A percentile compares a stretch with the other conserved stretches of the same genome.
Evolutionary conservation across 176 grass and related monocot species (phyloP).

Genomic region (Saccharum spontaneum): DNA sequence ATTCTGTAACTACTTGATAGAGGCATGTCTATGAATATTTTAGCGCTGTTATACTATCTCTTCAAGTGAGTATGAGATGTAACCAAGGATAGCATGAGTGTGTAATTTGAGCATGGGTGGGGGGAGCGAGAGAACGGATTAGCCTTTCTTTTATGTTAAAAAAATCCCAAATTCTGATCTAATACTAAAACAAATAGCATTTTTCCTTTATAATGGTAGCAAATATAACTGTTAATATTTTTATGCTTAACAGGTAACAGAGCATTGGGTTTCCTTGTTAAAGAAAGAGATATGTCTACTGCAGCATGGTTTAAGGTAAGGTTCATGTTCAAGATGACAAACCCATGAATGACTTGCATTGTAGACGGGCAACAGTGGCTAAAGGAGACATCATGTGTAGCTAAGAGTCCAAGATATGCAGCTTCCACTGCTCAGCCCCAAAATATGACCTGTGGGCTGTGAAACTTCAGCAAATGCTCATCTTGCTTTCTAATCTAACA

Average conservation of each 20-base stretch:
- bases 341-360: constrained; percentile 13
- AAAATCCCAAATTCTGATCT: not conserved
- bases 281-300: constrained; percentile 52
- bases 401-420: not conserved
- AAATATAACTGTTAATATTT: constrained; percentile 13
- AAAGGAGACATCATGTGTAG: not conserved
- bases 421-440: not conserved
- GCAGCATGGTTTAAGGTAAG: constrained; percentile 50
- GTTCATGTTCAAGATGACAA: constrained; percentile 8
- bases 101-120: not conserved
- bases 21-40: not conserved
- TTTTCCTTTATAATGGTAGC: not conserved
- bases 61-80: constrained; percentile 15
- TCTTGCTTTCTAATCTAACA: constrained; percentile 21
- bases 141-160: not conserved
- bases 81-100: not conserved
- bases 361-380: not conserved
- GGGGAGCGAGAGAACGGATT: not conserved
- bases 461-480: not conserved
- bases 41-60: not conserved
- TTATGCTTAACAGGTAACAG: constrained; percentile 42
- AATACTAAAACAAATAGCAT: not conserved
- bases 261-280: constrained; percentile 38
- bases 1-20: not conserved
- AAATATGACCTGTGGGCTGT: not conserved